phyloP scores from a whole-genome alignment of 768 basidiomycete species.

The Sutorius australiensis region DNA sequence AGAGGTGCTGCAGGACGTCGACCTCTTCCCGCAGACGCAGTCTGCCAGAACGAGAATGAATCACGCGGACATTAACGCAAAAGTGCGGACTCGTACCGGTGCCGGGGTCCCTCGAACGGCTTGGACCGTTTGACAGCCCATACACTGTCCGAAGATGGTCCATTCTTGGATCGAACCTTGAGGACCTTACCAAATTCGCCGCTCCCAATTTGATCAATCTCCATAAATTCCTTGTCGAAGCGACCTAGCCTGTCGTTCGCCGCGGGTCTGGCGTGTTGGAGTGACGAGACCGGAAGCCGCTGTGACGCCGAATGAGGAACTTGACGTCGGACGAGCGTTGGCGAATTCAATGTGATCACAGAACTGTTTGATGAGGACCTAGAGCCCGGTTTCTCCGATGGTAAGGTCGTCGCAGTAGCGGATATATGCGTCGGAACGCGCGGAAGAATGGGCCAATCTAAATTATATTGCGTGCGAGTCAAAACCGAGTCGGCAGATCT shows the following conservation, averaged over 20 bases:
- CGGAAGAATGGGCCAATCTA: slow-evolving; percentile 58
- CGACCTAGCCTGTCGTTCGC: slow-evolving; percentile 54
- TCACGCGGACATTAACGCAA: slow-evolving; percentile 11
- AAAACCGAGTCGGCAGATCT: not conserved
- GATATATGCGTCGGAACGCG: slow-evolving; percentile 47
- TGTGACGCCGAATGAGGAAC: slow-evolving; percentile 25
- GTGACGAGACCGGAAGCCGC: slow-evolving; percentile 19
- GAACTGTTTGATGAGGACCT: slow-evolving; percentile 56
- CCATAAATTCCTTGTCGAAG: slow-evolving; percentile 78
- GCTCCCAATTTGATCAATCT: slow-evolving; percentile 78
- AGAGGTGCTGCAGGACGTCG: slow-evolving; percentile 80
- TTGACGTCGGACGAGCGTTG: slow-evolving; percentile 38
- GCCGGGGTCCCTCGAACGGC: slow-evolving; percentile 84
- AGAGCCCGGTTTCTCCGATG: slow-evolving; percentile 50
- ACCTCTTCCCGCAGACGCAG: slow-evolving; percentile 92
- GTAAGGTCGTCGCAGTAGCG: slow-evolving; percentile 40
- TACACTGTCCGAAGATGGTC: slow-evolving; percentile 42
- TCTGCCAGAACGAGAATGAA: slow-evolving; percentile 36
- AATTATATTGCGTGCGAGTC: not conserved
- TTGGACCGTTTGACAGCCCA: slow-evolving; percentile 96
- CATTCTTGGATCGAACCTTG: slow-evolving; percentile 69
- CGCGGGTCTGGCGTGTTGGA: slow-evolving; percentile 28
- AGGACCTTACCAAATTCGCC: slow-evolving; percentile 95
- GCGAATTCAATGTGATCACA: slow-evolving; percentile 42
- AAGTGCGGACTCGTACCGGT: slow-evolving; percentile 57